These are phyloP conservation scores for Sugiyamaella chiloensis DNA, from an alignment of 805 yeast genomes.

Conservation along the genomic window DNA sequence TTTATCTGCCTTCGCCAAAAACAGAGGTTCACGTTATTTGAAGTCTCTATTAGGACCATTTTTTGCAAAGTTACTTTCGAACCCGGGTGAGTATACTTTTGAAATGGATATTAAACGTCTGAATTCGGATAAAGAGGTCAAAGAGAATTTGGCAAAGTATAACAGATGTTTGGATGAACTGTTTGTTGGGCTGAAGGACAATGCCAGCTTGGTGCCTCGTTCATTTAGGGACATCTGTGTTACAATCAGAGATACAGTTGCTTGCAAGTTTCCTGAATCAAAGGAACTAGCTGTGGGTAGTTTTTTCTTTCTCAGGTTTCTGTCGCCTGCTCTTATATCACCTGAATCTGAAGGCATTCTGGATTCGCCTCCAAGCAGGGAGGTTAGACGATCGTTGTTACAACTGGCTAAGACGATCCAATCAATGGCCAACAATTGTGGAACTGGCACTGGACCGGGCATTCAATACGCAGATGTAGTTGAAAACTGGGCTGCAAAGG, in stretches of 20 bases:
- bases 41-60: constrained; percentile 52
- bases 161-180: constrained; percentile 53
- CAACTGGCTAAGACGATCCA: constrained; percentile 31
- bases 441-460: constrained; percentile 1
- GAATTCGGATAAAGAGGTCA: constrained; percentile 34
- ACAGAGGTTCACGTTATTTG: constrained; percentile 62
- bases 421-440: constrained; percentile 27
- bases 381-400: constrained; percentile 24
- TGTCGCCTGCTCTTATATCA: constrained; percentile 80
- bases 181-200: constrained; percentile 52
- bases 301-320: constrained; percentile 66
- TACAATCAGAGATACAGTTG: constrained; percentile 56
- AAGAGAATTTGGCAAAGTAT: constrained; percentile 45
- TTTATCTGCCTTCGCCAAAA: constrained; percentile 64
- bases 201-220: constrained; percentile 53
- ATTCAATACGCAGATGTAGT: background rate
- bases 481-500: background rate
- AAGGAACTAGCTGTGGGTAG: constrained; percentile 76
- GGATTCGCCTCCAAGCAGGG: constrained; percentile 18
- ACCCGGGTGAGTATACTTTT: constrained; percentile 46
- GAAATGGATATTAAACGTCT: constrained; percentile 56
- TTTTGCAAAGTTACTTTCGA: constrained; percentile 48
- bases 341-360: constrained; percentile 53
- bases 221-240: constrained; percentile 62
- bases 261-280: constrained; percentile 55